Percentiles rank a stretch among this genome's conserved stretches.
phyloP scores from a whole-genome alignment of 108 stramenopile genomes.

The Aurantiochytrium sp. region DNA sequence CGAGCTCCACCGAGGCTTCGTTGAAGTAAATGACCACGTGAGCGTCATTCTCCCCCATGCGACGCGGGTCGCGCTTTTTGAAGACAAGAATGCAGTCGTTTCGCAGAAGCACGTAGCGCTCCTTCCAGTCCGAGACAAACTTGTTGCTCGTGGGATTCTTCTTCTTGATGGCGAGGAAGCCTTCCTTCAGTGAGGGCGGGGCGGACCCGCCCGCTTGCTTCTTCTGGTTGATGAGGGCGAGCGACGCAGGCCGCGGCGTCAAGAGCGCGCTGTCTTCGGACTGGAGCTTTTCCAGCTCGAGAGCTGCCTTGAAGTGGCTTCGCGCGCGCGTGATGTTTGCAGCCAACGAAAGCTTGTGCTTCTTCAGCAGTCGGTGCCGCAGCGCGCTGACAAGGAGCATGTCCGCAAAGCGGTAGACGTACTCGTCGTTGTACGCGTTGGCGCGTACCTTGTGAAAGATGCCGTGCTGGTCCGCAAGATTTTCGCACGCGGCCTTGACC shows the following conservation, averaged over 20 bases:
- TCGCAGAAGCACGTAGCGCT: background rate
- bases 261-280: background rate
- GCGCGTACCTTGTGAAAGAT: constrained; percentile 12
- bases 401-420: background rate
- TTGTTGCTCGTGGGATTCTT: background rate
- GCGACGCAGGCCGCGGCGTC: background rate
- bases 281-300: background rate
- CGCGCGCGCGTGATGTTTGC: constrained; percentile 24
- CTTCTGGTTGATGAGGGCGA: too few species aligned
- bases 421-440: constrained; percentile 25
- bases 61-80: background rate
- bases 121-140: constrained; percentile 21
- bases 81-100: background rate
- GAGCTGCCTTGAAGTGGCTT: background rate
- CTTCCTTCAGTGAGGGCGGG: too few species aligned
- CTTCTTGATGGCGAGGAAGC: background rate
- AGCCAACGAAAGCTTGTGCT: background rate
- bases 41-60: background rate
- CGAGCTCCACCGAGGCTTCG: background rate
- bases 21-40: background rate
- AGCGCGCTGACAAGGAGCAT: background rate
- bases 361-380: background rate
- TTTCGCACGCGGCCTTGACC: constrained; percentile 11
- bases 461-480: constrained; percentile 18
- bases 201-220: too few species aligned